These are phyloP conservation scores for Gelatoporia subvermispora DNA, from an alignment of 768 basidiomycete genomes.

Conservation along the genomic window DNA sequence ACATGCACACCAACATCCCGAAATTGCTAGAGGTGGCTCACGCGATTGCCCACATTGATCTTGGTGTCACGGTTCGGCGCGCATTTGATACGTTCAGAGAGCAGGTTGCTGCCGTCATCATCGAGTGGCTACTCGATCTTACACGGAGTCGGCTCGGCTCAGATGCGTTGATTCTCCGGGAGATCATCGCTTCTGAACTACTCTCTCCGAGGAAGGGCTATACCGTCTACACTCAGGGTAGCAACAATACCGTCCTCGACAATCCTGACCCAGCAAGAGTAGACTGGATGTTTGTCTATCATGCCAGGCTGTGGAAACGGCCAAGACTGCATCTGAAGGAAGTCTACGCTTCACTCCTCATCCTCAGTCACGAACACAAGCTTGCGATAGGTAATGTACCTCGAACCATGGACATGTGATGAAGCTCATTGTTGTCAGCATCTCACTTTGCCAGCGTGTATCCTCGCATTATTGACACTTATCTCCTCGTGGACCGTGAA, in stretches of 20 bases:
- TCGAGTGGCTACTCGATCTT: conserved; percentile 82
- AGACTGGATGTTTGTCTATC: conserved; percentile 76
- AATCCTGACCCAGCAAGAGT: conserved; percentile 52
- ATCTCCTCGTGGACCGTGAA: conserved; percentile 89
- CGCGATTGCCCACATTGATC: conserved; percentile 79
- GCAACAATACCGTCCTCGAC: conserved; percentile 30
- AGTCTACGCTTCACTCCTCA: conserved; percentile 72
- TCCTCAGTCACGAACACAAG: conserved; percentile 69
- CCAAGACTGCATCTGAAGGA: conserved; percentile 78
- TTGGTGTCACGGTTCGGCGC: conserved; percentile 85
- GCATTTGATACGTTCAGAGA: conserved; percentile 88
- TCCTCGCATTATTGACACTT: conserved; percentile 82
- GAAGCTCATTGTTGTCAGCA: conserved; percentile 37
- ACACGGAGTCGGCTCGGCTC: conserved; percentile 65
- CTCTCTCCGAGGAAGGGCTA: conserved; percentile 56
- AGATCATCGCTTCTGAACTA: conserved; percentile 67
- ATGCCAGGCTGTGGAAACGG: conserved; percentile 81
- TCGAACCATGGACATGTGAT: not conserved
- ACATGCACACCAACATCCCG: conserved; percentile 53
- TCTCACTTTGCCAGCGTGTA: conserved; percentile 84
- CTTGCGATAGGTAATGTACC: conserved; percentile 64
- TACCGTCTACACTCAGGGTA: conserved; percentile 33
- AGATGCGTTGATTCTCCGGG: conserved; percentile 64
- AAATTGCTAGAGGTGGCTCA: conserved; percentile 74
- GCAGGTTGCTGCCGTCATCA: conserved; percentile 74